A percentile compares a stretch with the other conserved stretches of the same genome.
These are phyloP conservation scores for Cryomyces minteri DNA, from an alignment of 495 filamentous ascomycete species.

Conservation along the genomic window DNA sequence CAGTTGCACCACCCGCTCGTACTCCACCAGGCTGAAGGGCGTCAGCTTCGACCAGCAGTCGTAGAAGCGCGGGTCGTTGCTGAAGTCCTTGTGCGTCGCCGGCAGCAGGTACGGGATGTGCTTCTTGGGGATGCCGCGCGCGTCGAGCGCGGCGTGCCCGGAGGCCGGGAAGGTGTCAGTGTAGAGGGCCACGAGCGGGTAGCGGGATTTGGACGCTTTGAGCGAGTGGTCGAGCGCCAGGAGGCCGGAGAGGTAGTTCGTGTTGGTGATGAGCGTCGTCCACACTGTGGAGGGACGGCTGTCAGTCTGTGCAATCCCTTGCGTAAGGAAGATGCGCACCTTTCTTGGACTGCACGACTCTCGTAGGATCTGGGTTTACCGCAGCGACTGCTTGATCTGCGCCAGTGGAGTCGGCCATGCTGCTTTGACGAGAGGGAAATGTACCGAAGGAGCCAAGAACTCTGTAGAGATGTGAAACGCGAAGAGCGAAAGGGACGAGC, in stretches of 20 bases:
- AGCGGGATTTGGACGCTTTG: constrained; percentile 33
- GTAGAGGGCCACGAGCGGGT: constrained; percentile 62
- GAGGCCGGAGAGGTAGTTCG: constrained; percentile 51
- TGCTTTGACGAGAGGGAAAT: too few relatives aligned
- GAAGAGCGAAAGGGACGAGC: too few relatives aligned
- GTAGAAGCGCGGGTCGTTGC: constrained; percentile 54
- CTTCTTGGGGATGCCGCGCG: constrained; percentile 41
- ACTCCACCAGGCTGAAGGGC: constrained; percentile 50
- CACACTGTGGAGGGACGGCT: constrained; percentile 30
- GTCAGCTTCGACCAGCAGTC: constrained; percentile 77
- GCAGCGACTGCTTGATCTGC: not conserved
- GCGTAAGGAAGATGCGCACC: constrained; percentile 2
- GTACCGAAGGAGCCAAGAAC: too few relatives aligned
- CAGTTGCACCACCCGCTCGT: constrained; percentile 57
- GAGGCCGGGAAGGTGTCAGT: constrained; percentile 46
- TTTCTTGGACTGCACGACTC: constrained; percentile 15
- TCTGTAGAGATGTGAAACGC: too few relatives aligned
- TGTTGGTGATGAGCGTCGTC: constrained; percentile 67
- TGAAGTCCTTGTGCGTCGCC: constrained; percentile 32
- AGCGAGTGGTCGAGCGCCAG: constrained; percentile 55
- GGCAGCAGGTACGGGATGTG: constrained; percentile 46
- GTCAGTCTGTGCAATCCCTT: not conserved
- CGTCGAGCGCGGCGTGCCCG: constrained; percentile 42
- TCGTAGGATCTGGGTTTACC: constrained; percentile 8
- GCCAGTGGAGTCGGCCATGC: too few relatives aligned